These are phyloP conservation scores for Pseudogymnoascus sp. DNA, from an alignment of 2,329 filamentous ascomycete genomes.

Conservation along the genomic window DNA sequence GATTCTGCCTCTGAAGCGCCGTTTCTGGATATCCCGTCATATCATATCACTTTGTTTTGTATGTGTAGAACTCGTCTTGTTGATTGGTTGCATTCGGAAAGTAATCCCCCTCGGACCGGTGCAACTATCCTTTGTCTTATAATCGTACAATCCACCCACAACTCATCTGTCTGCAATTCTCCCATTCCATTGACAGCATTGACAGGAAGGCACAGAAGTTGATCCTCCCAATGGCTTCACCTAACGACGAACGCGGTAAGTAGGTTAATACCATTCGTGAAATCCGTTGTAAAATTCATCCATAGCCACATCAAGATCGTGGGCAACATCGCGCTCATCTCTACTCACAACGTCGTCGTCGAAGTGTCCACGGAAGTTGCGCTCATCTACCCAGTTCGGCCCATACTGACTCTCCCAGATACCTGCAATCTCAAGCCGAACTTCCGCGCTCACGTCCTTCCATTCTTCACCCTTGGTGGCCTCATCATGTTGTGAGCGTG, in stretches of 20 bases:
- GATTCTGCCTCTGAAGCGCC: background rate
- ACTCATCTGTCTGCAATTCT: background rate
- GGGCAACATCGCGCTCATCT: background rate
- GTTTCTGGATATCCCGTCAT: background rate
- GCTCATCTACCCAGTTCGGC: background rate
- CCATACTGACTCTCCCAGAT: background rate
- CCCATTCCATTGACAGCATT: background rate
- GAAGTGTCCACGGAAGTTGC: background rate
- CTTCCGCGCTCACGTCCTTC: background rate
- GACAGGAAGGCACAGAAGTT: background rate
- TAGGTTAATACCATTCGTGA: no score
- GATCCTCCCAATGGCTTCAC: background rate
- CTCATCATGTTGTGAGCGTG: background rate
- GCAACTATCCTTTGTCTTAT: background rate
- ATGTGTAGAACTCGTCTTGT: background rate
- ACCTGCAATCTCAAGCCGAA: background rate
- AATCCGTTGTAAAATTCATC: background rate
- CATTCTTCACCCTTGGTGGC: background rate
- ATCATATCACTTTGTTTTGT: background rate
- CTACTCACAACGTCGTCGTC: no score
- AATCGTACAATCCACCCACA: background rate
- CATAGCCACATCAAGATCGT: background rate
- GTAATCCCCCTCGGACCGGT: background rate
- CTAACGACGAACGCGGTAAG: no score
- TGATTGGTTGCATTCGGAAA: background rate